Evolutionary conservation across 768 basidiomycete species (phyloP).

Genomic region (Mycena metata): DNA sequence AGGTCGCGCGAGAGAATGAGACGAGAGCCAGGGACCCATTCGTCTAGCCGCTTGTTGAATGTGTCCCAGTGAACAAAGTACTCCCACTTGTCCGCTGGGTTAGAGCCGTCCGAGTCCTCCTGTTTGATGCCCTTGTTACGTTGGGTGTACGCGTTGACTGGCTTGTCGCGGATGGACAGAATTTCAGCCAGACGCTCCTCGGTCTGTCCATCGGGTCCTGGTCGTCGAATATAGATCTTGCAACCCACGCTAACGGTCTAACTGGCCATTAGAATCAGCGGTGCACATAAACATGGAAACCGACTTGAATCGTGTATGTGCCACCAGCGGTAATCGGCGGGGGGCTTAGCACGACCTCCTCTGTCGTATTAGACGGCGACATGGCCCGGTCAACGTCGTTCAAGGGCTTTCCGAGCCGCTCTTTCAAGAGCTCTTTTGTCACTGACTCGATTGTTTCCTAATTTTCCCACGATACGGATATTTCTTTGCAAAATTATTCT

Average conservation of each 20-base stretch:
- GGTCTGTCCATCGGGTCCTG: slow-evolving; percentile 75
- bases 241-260: slow-evolving; percentile 94
- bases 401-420: background rate
- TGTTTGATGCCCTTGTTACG: slow-evolving; percentile 59
- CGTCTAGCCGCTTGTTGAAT: slow-evolving; percentile 99
- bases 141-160: slow-evolving; percentile 70
- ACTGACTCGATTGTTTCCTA: slow-evolving; percentile 14
- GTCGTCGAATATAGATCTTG: slow-evolving; percentile 93
- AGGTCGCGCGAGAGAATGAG: slow-evolving; percentile 88
- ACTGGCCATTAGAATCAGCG: slow-evolving; percentile 49
- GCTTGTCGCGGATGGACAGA: slow-evolving; percentile 93
- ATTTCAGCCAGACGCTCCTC: slow-evolving; percentile 98
- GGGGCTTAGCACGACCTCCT: slow-evolving; percentile 56
- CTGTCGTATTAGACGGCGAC: slow-evolving; percentile 46
- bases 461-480: no score
- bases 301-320: slow-evolving; percentile 81
- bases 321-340: slow-evolving; percentile 81
- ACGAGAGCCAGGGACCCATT: slow-evolving; percentile 93
- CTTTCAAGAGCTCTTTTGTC: background rate
- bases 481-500: background rate
- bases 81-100: slow-evolving; percentile 86
- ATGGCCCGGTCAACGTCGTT: slow-evolving; percentile 18
- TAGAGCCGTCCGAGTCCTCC: slow-evolving; percentile 56
- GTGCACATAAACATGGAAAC: slow-evolving; percentile 45
- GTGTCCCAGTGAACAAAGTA: slow-evolving; percentile 99